These are phyloP conservation scores for Pseudogymnoascus sp. DNA, from an alignment of 2,329 filamentous ascomycete species.

Conservation along the genomic window DNA sequence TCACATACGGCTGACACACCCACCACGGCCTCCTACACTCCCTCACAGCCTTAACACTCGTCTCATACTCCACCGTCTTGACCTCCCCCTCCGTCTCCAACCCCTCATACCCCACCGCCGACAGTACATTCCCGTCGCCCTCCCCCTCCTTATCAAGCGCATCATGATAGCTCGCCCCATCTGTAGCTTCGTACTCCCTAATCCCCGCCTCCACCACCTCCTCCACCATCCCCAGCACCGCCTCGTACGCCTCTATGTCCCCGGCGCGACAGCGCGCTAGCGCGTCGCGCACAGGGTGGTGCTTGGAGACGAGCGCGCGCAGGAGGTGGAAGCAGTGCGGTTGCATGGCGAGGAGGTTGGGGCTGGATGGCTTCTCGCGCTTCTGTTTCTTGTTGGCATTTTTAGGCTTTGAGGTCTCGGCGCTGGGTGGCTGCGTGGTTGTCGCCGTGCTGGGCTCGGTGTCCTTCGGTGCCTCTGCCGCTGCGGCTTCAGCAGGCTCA, in stretches of 20 bases:
- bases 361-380: slow-evolving; percentile 33
- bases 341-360: slow-evolving; percentile 75
- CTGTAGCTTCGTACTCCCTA: slow-evolving; percentile 54
- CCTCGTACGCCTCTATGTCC: slow-evolving; percentile 71
- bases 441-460: slow-evolving; percentile 12
- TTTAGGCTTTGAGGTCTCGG: slow-evolving; percentile 26
- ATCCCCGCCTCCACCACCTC: slow-evolving; percentile 65
- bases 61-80: slow-evolving; percentile 38
- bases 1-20: slow-evolving; percentile 80
- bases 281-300: slow-evolving; percentile 80
- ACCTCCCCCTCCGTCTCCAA: slow-evolving; percentile 29
- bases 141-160: slow-evolving; percentile 25
- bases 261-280: slow-evolving; percentile 62
- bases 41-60: slow-evolving; percentile 60
- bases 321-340: slow-evolving; percentile 90
- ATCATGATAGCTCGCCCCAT: slow-evolving; percentile 43
- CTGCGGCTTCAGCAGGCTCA: slow-evolving; percentile 32
- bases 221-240: slow-evolving; percentile 69
- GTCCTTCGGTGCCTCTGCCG: slow-evolving; percentile 1
- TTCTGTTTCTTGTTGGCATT: slow-evolving; percentile 35
- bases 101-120: slow-evolving; percentile 24
- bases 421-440: slow-evolving; percentile 24
- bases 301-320: slow-evolving; percentile 68
- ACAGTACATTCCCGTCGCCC: slow-evolving; percentile 29
- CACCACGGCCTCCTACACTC: slow-evolving; percentile 79